phyloP scores from a whole-genome alignment of 225 moss, liverwort and hornwort genomes.

The Sphagnum contortum region DNA sequence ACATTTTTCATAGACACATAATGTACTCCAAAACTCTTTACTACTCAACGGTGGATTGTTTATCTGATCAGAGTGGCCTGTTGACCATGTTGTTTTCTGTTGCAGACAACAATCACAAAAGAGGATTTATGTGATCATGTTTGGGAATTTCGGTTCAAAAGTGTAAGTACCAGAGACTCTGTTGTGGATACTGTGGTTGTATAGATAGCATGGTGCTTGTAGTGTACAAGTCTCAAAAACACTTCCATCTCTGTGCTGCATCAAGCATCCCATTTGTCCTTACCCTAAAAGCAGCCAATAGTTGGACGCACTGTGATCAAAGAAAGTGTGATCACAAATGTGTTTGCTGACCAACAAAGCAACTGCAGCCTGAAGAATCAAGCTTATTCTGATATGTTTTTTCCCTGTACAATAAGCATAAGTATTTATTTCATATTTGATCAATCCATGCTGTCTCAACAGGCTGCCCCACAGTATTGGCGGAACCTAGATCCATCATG shows the following conservation, averaged over 20 bases:
- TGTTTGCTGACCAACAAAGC: too few relatives aligned
- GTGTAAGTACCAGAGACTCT: not conserved
- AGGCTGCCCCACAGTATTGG: conserved; percentile 12
- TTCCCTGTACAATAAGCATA: too few relatives aligned
- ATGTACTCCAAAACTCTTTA: too few relatives aligned
- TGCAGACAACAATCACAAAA: conserved; percentile 10
- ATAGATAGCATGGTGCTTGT: not conserved
- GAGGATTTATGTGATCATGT: conserved; percentile 12
- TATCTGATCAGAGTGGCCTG: too few relatives aligned
- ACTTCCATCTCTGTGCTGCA: too few relatives aligned
- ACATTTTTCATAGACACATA: too few relatives aligned
- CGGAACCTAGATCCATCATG: conserved; percentile 7
- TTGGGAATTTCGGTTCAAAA: conserved; percentile 11
- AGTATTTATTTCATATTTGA: not conserved
- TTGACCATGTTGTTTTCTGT: not conserved
- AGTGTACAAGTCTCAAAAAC: too few relatives aligned
- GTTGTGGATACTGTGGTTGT: not conserved
- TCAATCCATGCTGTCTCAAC: not conserved
- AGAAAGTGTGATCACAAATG: not conserved
- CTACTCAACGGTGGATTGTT: too few relatives aligned
- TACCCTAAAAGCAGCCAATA: not conserved
- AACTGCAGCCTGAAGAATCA: too few relatives aligned
- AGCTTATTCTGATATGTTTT: too few relatives aligned
- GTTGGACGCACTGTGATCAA: not conserved
- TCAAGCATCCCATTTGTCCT: too few relatives aligned